Evolutionary conservation across 2,329 filamentous ascomycete genomes (phyloP), one percentile per base, ranked within the genome.

Genomic region (Paecilomyces niveus): DNA sequence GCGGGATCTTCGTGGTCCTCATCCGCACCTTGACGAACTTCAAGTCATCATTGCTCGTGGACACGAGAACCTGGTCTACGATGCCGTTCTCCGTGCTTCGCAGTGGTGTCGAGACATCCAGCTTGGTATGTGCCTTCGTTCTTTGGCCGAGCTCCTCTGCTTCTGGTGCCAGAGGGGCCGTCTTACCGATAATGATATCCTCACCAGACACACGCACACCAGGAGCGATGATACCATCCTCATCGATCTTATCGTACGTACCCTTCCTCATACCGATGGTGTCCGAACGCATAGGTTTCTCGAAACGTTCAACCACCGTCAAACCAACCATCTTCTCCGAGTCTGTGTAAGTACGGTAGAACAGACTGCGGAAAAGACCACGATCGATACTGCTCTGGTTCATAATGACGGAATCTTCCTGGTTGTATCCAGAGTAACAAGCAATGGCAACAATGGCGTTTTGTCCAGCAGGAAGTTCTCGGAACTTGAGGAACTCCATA

Each of bases 391-490:
- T 96, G 78, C 92, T 97, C 79, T 99, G 94, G 76, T 99, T 99
- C 94, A 99, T 97, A 69, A 99, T 96, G 65, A 99, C 93, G 65
- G 94, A 99, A 86, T 99, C 94, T 91, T 99, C 94, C 74, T 99
- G 95, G 76, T 99, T 99, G 81, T 99, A 99, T 60, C 94, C 94
- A 57, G 92, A 96, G 78, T 99, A 99, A 74, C 90, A 95, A 60
- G 92, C 87, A 76, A 99, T 99, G 49, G 94, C 95, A 11, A 99
- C 94, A 67, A 99, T 99, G 21, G 94, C 94, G 70, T 99, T 99
- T 74, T 99, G 94, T 2, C 94, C 94, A 15, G 94, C 94, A 18
- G 94, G 94, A 59, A 99, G 81, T 75, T 99, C 94, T 77, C 94
- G 86, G 87, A 99, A 99, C 70, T 96, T 96, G 67, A 99, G 81